Evolutionary conservation across 345 rosid genomes (phyloP), one percentile per base, ranked within the genome.

Genomic region (Hibiscus trionum): DNA sequence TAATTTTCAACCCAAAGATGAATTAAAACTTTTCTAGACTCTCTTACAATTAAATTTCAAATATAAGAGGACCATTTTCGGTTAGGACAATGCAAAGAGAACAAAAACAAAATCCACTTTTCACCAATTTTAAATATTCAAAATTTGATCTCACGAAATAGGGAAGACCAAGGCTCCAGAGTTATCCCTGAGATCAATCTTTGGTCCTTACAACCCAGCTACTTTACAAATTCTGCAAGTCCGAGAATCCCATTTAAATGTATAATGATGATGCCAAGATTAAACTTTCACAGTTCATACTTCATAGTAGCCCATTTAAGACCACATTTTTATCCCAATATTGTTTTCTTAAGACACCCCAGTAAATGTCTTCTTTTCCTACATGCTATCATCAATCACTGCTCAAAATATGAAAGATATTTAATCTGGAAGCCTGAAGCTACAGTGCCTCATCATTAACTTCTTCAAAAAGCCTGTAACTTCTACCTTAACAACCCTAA

Each of bases 131-230:
- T 42, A 11, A 6, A 42, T n/a, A 65, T 19, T 17, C 33, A 65
- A 11, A 42, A 19, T 64, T 65, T 21, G 17, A 65, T 65, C 33
- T 65, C 52, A 21, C 12, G 17, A 42, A 19, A 50, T 64, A 10
- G 29, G 11, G 9, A 65, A 31, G 44, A 65, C 1, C n/a, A 42
- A 21, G 53, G 33, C 69, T 31, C 35, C 35, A 31, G 35, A 63
- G 21, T 42, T 63, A 37, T 63, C 68, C 29, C 68, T 8, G 12
- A 1, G 8, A 63, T 63, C 67, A 37, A n/a, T 37, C 26, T 37
- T 63, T 63, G 49, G 27, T 63, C 49, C 67, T n/a, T 37, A 63
- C 67, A 19, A 63, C 67, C 29, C 24, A 63, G 29, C 68, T 63
- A 63, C 27, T 37, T 63, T 4, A 35, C 15, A 63, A 63, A 17